Evolutionary conservation across 2,329 filamentous ascomycete species (phyloP).

Genomic region (Apiospora saccharicola): DNA sequence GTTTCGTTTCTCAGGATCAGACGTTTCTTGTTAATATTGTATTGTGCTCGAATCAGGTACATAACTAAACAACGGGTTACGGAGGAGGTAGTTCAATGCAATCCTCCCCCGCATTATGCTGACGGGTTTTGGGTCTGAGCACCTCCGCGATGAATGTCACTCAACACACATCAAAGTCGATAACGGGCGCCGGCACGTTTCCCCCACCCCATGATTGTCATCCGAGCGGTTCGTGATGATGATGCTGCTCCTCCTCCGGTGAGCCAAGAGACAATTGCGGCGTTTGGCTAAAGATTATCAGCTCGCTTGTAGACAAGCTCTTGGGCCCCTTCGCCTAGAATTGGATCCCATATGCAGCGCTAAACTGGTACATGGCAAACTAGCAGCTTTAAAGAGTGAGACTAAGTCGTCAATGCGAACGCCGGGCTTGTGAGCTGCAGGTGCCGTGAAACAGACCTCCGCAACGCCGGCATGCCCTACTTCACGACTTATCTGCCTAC

Average conservation of each 20-base stretch:
- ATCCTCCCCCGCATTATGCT: slow-evolving; percentile 3
- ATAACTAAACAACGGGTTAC: not conserved
- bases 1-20: slow-evolving; percentile 7
- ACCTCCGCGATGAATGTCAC: slow-evolving; percentile 3
- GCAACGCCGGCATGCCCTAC: not conserved
- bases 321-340: not conserved
- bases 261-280: not conserved
- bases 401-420: not conserved
- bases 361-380: not conserved
- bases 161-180: not conserved
- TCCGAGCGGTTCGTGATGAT: not conserved
- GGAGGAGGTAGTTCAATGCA: slow-evolving; percentile 4
- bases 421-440: slow-evolving; percentile 15
- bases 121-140: not conserved
- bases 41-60: not conserved
- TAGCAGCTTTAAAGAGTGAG: slow-evolving; percentile 13
- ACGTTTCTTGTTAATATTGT: slow-evolving; percentile 17
- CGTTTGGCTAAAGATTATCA: not conserved
- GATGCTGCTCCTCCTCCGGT: not conserved
- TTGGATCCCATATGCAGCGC: not conserved
- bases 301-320: not conserved
- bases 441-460: slow-evolving; percentile 15
- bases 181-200: not conserved
- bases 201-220: not conserved
- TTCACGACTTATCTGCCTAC: not conserved